These are phyloP conservation scores for Podila clonocystis DNA, from an alignment of 192 early-diverging fungal genomes.

Conservation along the genomic window DNA sequence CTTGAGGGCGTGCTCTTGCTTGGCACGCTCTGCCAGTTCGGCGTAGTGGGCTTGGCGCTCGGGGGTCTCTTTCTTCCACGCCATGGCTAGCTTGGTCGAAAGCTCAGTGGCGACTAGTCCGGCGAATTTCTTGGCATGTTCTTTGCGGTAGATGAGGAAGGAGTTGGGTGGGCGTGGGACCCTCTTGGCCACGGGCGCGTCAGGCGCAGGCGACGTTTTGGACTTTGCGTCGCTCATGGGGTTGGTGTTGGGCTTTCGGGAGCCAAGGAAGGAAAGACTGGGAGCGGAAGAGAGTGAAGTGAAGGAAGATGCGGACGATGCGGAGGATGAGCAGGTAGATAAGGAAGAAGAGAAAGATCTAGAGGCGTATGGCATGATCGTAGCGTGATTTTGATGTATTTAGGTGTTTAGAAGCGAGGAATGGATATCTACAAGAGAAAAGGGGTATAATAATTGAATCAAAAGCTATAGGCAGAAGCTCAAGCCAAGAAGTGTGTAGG, in stretches of 20 bases:
- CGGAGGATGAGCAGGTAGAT: background rate
- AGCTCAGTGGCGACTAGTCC: slow-evolving; percentile 37
- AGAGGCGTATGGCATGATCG: background rate
- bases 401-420: no score
- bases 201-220: no score
- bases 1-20: slow-evolving; percentile 19
- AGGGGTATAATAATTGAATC: no score
- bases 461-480: no score
- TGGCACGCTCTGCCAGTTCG: slow-evolving; percentile 17
- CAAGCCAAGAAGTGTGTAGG: no score
- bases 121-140: slow-evolving; percentile 11
- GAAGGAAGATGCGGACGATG: background rate
- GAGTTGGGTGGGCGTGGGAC: slow-evolving; percentile 52
- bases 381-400: no score
- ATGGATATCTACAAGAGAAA: no score
- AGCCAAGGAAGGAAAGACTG: background rate
- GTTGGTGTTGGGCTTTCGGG: background rate
- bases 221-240: background rate
- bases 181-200: slow-evolving; percentile 8
- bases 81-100: slow-evolving; percentile 27
- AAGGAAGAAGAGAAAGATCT: background rate
- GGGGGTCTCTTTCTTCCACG: slow-evolving; percentile 32
- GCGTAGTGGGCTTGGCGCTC: slow-evolving; percentile 23
- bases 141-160: slow-evolving; percentile 52
- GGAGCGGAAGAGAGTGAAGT: background rate